Evolutionary conservation across 1,284 basidiomycete genomes (phyloP), one percentile per base, ranked within the genome.

Genomic region (Ustilago crameri): DNA sequence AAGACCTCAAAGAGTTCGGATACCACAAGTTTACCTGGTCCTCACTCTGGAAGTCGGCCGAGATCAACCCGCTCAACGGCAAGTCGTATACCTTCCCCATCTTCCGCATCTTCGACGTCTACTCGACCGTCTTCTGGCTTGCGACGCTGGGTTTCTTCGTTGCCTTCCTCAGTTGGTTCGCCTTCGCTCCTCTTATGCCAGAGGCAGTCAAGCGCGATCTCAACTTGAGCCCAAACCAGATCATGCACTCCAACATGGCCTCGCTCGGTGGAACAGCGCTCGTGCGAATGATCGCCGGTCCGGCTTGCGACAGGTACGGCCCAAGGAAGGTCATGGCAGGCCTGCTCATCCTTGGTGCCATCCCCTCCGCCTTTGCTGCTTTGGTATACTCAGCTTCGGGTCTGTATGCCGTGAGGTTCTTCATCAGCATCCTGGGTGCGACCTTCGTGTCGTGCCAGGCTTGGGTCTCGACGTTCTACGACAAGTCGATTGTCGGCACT

Each of bases 301-400:
- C 88, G 0, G 84, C 89, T 0, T 86, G 88, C 35, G 89, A 90
- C 71, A 83, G 86, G 79, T 82, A 61, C 49, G 74, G 58, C 26
- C 89, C 89, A 0, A 84, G 89, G 18, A 87, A 87, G 60, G 87
- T 89, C 22, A 89, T 90, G 87, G 88, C 88, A 7, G 81, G 70
- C 1, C 80, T 90, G 18, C 86, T 90, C 22, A 76, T 89, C 46
- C 63, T 88, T 0, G 89, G 89, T 5, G 88, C 89, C 1, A 87
- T 90, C 38, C 89, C 89, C 1, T 89, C 88, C 2, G 89, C 88
- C 1, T 81, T 90, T 8, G 88, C 89, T 0, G 89, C 88, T 4
- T 87, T 87, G 0, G 85, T 86, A 5, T 80, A 82, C 42, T 85
- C 76, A 50, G 86, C 86, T 0, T 45, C 64, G 1, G 86, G 86